Percentiles rank a stretch among this genome's conserved stretches.
Evolutionary conservation across 306 rosid genomes (phyloP).

Genomic region (Trichosanthes truncata): DNA sequence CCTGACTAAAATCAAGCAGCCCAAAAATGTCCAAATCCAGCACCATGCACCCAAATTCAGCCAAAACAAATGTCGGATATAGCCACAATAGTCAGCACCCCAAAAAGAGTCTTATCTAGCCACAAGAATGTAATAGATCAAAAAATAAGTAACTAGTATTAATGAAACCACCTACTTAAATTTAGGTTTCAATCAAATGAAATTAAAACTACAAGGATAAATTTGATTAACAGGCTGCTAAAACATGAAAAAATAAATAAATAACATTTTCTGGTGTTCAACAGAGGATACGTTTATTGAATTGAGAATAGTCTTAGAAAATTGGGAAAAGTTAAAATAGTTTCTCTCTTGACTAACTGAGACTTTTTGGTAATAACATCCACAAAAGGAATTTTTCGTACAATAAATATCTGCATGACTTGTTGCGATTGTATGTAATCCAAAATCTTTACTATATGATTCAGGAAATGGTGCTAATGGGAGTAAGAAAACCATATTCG

Average conservation of each 20-base stretch:
- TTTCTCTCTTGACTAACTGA: not conserved
- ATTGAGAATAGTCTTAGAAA: not conserved
- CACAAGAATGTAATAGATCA: not conserved
- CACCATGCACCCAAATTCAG: not conserved
- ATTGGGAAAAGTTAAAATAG: not conserved
- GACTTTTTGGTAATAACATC: not conserved
- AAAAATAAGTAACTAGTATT: not conserved
- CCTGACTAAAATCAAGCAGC: not conserved
- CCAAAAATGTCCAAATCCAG: not conserved
- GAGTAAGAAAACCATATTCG: slow-evolving; percentile 69
- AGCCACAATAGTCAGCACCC: not conserved
- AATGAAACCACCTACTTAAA: not conserved
- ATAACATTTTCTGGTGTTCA: not conserved
- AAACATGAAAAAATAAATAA: not conserved
- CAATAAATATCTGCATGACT: not conserved
- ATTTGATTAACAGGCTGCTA: not conserved
- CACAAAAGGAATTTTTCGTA: not conserved
- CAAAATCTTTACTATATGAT: slow-evolving; percentile 17
- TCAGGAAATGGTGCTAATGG: slow-evolving; percentile 41
- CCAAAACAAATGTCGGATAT: not conserved
- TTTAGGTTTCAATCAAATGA: not conserved
- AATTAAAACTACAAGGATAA: not conserved
- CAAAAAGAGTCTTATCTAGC: not conserved
- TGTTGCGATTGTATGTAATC: not conserved
- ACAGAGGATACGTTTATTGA: not conserved